Conservation (phyloP, 306 rosid species). For the Fragaria iinumae region DNA sequence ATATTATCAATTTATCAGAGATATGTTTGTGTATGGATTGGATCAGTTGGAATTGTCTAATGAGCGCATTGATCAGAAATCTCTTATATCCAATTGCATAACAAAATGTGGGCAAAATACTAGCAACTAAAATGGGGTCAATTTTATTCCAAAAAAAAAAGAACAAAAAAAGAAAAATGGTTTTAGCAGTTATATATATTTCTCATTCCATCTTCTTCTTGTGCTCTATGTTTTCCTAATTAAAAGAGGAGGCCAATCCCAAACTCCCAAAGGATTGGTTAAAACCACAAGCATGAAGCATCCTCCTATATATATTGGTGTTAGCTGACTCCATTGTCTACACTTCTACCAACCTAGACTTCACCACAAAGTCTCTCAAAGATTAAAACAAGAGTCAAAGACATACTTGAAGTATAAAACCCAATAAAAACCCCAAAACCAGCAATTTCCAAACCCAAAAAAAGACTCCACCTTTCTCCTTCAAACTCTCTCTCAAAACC, state of each 20-base stretch:
- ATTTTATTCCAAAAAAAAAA: too few relatives aligned
- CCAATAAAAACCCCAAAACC: not conserved
- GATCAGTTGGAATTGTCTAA: not conserved
- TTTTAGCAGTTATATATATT: too few relatives aligned
- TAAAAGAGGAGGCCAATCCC: not conserved
- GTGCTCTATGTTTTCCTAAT: not conserved
- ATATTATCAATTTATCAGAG: not conserved
- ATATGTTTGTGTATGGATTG: not conserved
- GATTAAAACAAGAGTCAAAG: not conserved
- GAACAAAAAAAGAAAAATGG: too few relatives aligned
- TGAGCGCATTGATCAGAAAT: not conserved
- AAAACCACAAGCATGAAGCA: too few relatives aligned
- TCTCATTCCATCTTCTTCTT: not conserved
- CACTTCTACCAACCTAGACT: not conserved
- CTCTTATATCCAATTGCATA: too few relatives aligned
- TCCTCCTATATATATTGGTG: not conserved
- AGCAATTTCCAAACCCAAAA: not conserved
- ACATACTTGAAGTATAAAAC: not conserved
- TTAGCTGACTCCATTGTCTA: not conserved
- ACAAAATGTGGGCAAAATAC: too few relatives aligned
- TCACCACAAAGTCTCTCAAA: not conserved
- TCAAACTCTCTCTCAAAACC: not conserved
- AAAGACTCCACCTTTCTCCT: not conserved
- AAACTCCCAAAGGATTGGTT: too few relatives aligned
- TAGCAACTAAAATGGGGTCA: too few relatives aligned